phyloP scores from a whole-genome alignment of 306 rosid species.

The Pyrus pyrifolia region DNA sequence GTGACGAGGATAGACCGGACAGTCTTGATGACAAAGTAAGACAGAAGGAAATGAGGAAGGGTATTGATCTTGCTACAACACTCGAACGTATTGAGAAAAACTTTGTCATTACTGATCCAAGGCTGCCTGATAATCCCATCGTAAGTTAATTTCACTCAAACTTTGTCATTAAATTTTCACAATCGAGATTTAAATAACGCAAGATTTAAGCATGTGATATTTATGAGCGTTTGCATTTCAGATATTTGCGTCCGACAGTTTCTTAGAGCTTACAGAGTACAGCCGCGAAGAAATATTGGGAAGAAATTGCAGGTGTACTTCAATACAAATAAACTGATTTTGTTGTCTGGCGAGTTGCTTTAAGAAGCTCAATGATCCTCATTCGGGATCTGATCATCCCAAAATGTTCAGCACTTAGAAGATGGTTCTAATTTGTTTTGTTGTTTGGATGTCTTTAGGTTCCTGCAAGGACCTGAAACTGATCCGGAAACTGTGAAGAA shows the following conservation, averaged over 20 bases:
- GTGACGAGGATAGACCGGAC: conserved; percentile 43
- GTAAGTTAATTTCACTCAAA: conserved; percentile 22
- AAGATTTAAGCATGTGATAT: conserved; percentile 1
- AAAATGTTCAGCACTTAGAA: background rate
- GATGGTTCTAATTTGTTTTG: background rate
- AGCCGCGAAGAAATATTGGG: conserved; percentile 98
- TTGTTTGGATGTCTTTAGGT: conserved; percentile 42
- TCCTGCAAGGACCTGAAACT: conserved; percentile 97
- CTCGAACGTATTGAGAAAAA: conserved; percentile 98
- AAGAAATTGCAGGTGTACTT: conserved; percentile 82
- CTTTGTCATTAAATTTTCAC: background rate
- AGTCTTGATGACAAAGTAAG: conserved; percentile 52
- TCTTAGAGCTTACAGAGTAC: conserved; percentile 92
- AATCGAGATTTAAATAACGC: background rate
- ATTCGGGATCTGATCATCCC: background rate
- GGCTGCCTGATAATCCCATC: conserved; percentile 96
- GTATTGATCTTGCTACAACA: conserved; percentile 95
- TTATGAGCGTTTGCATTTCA: conserved; percentile 28
- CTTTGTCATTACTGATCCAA: conserved; percentile 97
- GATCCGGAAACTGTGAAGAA: conserved; percentile 84
- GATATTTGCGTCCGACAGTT: conserved; percentile 98
- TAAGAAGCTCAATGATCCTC: no score
- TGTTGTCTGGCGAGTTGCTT: background rate
- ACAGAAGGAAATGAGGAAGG: conserved; percentile 82
- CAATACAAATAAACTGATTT: background rate